Conservation (phyloP, 768 basidiomycete species). For the Lactarius indigo region DNA sequence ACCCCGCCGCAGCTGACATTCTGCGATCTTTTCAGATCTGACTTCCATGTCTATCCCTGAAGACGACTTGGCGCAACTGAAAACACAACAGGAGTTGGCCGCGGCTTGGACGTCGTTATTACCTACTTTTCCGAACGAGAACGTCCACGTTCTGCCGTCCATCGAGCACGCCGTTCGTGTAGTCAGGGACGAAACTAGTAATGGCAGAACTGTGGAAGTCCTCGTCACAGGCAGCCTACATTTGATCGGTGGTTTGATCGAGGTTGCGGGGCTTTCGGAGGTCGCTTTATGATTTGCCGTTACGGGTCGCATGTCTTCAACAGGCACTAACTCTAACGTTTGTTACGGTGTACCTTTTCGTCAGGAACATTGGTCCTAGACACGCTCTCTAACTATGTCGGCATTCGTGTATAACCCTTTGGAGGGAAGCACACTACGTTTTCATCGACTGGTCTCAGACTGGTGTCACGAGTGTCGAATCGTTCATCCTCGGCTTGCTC, state of each 20-base stretch:
- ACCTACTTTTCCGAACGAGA: constrained; percentile 54
- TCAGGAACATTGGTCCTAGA: background rate
- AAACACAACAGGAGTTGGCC: constrained; percentile 73
- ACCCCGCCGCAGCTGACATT: background rate
- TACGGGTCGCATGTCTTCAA: constrained; percentile 34
- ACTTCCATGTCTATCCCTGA: constrained; percentile 63
- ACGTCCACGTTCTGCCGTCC: constrained; percentile 78
- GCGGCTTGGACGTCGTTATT: constrained; percentile 65
- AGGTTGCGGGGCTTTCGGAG: constrained; percentile 80
- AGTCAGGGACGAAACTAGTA: constrained; percentile 43
- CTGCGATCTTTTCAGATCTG: constrained; percentile 54
- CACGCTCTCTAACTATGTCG: background rate
- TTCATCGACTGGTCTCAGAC: background rate
- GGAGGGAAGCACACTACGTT: background rate
- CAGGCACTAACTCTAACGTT: constrained; percentile 28
- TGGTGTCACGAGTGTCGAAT: background rate
- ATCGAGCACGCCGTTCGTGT: constrained; percentile 84
- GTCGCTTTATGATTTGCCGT: constrained; percentile 48
- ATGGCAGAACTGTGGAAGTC: constrained; percentile 45
- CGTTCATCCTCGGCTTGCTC: background rate
- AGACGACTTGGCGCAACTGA: constrained; percentile 60
- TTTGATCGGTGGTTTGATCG: constrained; percentile 90
- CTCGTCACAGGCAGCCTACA: constrained; percentile 92
- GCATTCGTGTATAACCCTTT: background rate
- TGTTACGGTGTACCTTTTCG: background rate